phyloP scores from a whole-genome alignment of 1,284 basidiomycete genomes.

The Puccinia horiana region DNA sequence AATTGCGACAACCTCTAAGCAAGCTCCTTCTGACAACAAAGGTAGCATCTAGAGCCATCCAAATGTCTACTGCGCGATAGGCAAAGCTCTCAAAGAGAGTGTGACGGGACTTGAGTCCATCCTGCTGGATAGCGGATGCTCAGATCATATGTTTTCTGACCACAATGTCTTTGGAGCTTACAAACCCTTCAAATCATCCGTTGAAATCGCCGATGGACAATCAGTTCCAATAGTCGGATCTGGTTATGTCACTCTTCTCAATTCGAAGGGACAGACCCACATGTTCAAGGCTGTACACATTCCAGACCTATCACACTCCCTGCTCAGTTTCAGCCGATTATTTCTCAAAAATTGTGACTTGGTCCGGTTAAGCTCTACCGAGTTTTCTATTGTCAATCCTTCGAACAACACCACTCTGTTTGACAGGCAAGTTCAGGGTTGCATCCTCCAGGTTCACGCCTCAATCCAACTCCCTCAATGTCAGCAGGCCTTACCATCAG shows the following conservation, averaged over 20 bases:
- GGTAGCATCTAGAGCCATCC: not conserved
- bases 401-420: not conserved
- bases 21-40: not conserved
- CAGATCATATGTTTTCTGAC: not conserved
- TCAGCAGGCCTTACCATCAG: not conserved
- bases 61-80: no score
- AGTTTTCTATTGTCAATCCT: not conserved
- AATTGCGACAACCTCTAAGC: not conserved
- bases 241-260: not conserved
- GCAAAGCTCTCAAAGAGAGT: no score
- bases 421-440: not conserved
- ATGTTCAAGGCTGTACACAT: constrained; percentile 1
- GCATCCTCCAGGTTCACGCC: not conserved
- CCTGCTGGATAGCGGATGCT: constrained; percentile 3
- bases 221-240: not conserved
- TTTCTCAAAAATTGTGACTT: not conserved
- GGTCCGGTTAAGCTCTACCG: not conserved
- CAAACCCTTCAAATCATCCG: not conserved
- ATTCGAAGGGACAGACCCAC: no score
- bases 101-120: not conserved
- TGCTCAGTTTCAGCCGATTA: not conserved
- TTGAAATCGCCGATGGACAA: constrained; percentile 2
- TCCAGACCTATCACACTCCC: not conserved
- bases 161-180: not conserved
- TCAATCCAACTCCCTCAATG: no score